phyloP scores from a whole-genome alignment of 768 basidiomycete species.

The Termitomyces sp. region DNA sequence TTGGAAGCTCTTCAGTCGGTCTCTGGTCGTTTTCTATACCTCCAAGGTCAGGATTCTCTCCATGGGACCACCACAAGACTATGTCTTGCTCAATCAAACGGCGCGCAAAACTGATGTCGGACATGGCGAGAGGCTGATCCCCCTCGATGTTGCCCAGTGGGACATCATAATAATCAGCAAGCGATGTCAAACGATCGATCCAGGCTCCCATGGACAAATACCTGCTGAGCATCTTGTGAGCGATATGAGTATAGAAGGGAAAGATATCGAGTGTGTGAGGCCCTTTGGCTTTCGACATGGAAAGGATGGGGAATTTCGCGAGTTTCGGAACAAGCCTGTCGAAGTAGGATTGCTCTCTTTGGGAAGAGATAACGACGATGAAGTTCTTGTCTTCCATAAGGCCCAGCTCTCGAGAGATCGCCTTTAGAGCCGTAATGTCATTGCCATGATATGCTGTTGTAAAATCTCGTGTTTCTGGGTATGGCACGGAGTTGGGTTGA shows the following conservation, averaged over 20 bases:
- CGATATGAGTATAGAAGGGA: conserved; percentile 84
- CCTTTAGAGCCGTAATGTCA: conserved; percentile 76
- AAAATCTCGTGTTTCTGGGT: conserved; percentile 60
- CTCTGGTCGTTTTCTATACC: conserved; percentile 86
- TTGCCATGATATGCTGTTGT: conserved; percentile 71
- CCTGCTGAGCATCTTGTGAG: conserved; percentile 77
- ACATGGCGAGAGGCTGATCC: conserved; percentile 82
- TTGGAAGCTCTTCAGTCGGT: conserved; percentile 70
- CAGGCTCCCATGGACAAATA: conserved; percentile 76
- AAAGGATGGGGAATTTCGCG: conserved; percentile 80
- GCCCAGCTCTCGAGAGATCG: conserved; percentile 83
- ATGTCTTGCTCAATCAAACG: conserved; percentile 84
- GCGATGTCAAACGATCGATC: conserved; percentile 72
- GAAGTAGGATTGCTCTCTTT: conserved; percentile 80
- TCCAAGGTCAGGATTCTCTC: conserved; percentile 86
- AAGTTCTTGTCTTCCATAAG: conserved; percentile 68
- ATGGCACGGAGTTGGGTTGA: conserved; percentile 46
- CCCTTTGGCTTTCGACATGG: conserved; percentile 75
- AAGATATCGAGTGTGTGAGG: conserved; percentile 78
- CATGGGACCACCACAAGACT: conserved; percentile 95
- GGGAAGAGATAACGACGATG: conserved; percentile 79
- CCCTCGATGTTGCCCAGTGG: conserved; percentile 91
- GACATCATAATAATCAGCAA: conserved; percentile 89
- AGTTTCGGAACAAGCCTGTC: conserved; percentile 68
- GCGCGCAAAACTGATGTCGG: conserved; percentile 89